These are phyloP conservation scores for Termitomyces titanicus DNA, from an alignment of 768 basidiomycete species.

Conservation along the genomic window DNA sequence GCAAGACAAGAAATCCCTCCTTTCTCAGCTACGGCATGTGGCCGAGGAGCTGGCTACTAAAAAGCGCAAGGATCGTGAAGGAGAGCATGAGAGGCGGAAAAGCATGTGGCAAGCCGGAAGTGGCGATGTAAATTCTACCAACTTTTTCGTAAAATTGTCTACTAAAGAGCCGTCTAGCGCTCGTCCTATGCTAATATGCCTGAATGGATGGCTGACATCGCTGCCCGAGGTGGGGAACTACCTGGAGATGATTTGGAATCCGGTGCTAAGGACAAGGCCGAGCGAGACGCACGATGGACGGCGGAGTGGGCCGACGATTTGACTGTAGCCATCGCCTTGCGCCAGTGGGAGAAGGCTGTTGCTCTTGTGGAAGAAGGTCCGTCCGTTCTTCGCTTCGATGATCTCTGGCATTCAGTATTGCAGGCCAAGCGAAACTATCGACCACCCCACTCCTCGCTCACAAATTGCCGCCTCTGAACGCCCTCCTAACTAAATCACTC, in stretches of 20 bases:
- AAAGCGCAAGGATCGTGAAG: constrained; percentile 90
- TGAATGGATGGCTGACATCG: constrained; percentile 75
- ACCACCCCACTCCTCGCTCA: constrained; percentile 48
- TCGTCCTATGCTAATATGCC: constrained; percentile 53
- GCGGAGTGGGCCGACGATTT: constrained; percentile 91
- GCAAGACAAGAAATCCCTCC: constrained; percentile 81
- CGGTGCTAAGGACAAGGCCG: constrained; percentile 67
- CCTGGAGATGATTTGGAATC: constrained; percentile 34
- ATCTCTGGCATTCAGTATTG: neutral
- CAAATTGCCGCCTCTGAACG: constrained; percentile 65
- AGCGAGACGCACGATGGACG: constrained; percentile 82
- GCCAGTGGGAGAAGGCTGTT: constrained; percentile 89
- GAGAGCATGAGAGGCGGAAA: constrained; percentile 86
- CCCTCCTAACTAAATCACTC: constrained; percentile 65
- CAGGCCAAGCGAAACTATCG: constrained; percentile 61
- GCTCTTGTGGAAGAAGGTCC: constrained; percentile 78
- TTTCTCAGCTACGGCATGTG: constrained; percentile 85
- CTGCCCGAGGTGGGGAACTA: constrained; percentile 48
- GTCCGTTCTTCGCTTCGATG: constrained; percentile 1
- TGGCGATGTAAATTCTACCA: constrained; percentile 29
- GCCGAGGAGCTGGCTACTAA: constrained; percentile 89
- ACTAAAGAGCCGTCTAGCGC: constrained; percentile 8
- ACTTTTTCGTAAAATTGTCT: neutral
- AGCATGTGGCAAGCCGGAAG: constrained; percentile 59
- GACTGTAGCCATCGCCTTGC: constrained; percentile 85